Base-by-base conservation (phyloP, 306 rosid species). In the Carpinus viminea region DNA sequence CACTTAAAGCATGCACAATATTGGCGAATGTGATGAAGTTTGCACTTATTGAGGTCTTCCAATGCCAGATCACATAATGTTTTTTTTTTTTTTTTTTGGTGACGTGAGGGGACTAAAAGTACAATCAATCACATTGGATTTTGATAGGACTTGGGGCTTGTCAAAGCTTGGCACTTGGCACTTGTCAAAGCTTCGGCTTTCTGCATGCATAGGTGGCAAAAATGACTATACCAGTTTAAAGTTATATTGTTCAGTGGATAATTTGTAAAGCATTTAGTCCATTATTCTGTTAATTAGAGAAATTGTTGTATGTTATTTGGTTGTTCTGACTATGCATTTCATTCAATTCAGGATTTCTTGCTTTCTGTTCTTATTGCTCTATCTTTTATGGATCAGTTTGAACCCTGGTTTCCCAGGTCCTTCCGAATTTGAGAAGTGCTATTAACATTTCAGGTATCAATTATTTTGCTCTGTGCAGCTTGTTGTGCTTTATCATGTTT, bases 281-380 rank as follows among this genome's bases (percentile, higher is more conserved):
- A 75, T 61, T 74, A 59, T 70, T 76, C 34, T 79, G 81, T 59
- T 74, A 55, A 47, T 59, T 18, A 66, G 50, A 74, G 46, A 18
- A 41, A 70, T n/a, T 34, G n/a, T 38, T 45, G 17, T 45, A 56
- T 71, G 53, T 70, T 74, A 62, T 59, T 57, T 60, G 74, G 77
- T 76, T 81, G 77, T 81, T 76, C 76, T 83, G 86, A 83, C 83
- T 69, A 79, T 83, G 72, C 54, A 83, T 79, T 77, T 83, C 79
- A 71, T 83, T 75, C 78, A 65, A 79, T 83, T 83, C 83, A 83
- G 86, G 86, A 83, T 83, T 81, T 71, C 72, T 79, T 70, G 86
- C 78, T 83, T 83, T 83, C 80, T 83, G 78, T 83, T 83, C 82
- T 83, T 71, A 74, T 77, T 82, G 82, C 85, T 82, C 81, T 82